Conservation (phyloP, 768 basidiomycete genomes). For the Boletus rubescentipes region DNA sequence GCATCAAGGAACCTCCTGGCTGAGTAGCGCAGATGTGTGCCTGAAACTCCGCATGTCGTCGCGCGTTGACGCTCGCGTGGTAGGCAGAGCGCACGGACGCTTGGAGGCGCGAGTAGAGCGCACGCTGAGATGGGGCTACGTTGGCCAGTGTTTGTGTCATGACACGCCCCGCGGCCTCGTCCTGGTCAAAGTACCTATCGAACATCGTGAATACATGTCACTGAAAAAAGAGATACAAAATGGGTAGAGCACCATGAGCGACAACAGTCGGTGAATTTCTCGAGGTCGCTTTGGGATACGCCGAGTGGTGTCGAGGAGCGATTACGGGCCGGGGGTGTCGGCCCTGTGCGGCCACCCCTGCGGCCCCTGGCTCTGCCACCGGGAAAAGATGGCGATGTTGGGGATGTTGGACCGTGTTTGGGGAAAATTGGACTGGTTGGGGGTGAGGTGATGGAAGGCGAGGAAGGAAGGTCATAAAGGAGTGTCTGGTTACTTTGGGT, state of each 20-base stretch:
- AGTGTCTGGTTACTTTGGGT: conserved; percentile 57
- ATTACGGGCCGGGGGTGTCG: conserved; percentile 54
- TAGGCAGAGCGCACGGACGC: conserved; percentile 83
- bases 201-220: conserved; percentile 8
- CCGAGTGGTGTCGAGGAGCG: conserved; percentile 72
- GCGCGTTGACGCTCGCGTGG: conserved; percentile 75
- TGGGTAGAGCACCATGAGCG: conserved; percentile 61
- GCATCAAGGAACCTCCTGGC: conserved; percentile 77
- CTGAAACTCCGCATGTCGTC: conserved; percentile 80
- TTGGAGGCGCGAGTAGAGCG: conserved; percentile 83
- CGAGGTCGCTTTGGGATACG: conserved; percentile 65
- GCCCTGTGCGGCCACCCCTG: conserved; percentile 47
- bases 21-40: conserved; percentile 78
- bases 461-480: conserved; percentile 73
- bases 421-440: conserved; percentile 51
- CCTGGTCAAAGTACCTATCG: conserved; percentile 79
- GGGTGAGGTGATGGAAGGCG: conserved; percentile 51
- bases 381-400: conserved; percentile 57
- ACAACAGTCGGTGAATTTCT: conserved; percentile 75
- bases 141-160: conserved; percentile 84
- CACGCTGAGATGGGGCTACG: conserved; percentile 79
- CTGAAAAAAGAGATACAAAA: not conserved
- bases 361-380: conserved; percentile 47
- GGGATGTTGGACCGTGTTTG: conserved; percentile 44
- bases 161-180: conserved; percentile 69